Conservation (phyloP, 1,284 basidiomycete species). For the Cerrena zonata region DNA sequence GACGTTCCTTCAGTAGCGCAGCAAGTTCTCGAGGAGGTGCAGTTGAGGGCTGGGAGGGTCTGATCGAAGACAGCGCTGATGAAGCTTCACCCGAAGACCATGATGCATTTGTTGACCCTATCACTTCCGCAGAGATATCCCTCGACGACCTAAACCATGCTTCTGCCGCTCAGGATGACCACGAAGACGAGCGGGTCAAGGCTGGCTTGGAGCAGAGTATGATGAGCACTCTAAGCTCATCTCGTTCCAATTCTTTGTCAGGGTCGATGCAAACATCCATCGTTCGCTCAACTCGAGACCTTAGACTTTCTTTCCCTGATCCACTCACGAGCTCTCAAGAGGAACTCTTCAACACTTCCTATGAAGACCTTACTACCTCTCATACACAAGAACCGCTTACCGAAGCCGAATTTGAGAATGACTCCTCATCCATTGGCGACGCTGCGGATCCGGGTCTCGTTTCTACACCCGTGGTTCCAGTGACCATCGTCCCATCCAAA, state of each 20-base stretch:
- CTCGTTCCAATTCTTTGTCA: constrained; percentile 54
- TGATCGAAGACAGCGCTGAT: constrained; percentile 49
- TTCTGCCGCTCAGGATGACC: constrained; percentile 28
- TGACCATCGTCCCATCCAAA: constrained; percentile 20
- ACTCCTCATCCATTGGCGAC: constrained; percentile 13
- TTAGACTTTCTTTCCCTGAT: constrained; percentile 72
- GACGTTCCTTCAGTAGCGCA: constrained; percentile 60
- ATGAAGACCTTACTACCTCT: constrained; percentile 39
- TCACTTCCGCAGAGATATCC: constrained; percentile 16
- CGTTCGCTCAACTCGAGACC: constrained; percentile 54
- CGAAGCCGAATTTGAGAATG: constrained; percentile 16
- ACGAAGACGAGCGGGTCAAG: constrained; percentile 59
- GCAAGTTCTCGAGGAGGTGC: constrained; percentile 61
- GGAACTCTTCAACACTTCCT: constrained; percentile 46
- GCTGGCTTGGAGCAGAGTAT: constrained; percentile 73
- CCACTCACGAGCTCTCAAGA: constrained; percentile 63
- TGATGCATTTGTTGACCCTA: constrained; percentile 4
- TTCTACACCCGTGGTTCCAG: constrained; percentile 35
- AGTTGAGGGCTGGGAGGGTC: constrained; percentile 68
- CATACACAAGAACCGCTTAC: constrained; percentile 19
- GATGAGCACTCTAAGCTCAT: constrained; percentile 66
- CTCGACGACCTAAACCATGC: constrained; percentile 23
- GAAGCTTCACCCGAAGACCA: constrained; percentile 20
- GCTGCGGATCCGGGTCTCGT: constrained; percentile 35
- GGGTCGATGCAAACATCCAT: constrained; percentile 40